A percentile compares a stretch with the other conserved stretches of the same genome.
Evolutionary conservation across 2,329 filamentous ascomycete species (phyloP).

Genomic region (Monosporascus sp.): DNA sequence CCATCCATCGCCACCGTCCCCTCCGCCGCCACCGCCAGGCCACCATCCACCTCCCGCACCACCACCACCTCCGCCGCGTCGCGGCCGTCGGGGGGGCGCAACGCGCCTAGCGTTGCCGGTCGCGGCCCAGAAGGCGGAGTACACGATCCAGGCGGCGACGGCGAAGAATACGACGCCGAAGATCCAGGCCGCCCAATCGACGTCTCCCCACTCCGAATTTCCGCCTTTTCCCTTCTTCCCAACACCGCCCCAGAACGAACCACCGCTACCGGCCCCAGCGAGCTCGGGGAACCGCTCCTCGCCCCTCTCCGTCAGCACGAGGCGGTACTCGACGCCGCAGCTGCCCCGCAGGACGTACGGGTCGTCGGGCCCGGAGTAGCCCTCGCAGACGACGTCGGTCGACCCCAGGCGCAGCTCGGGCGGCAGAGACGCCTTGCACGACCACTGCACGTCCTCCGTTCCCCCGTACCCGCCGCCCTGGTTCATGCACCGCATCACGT

Average conservation of each 20-base stretch:
- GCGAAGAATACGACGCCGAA: constrained; percentile 60
- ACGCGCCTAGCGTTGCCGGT: constrained; percentile 7
- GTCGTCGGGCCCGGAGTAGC: constrained; percentile 72
- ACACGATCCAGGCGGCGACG: constrained; percentile 58
- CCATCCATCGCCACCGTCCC: constrained; percentile 31
- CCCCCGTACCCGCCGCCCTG: constrained; percentile 71
- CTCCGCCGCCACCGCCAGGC: constrained; percentile 36
- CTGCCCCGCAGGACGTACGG: constrained; percentile 85
- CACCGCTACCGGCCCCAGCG: constrained; percentile 22
- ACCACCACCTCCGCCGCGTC: constrained; percentile 31
- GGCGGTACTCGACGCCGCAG: constrained; percentile 85
- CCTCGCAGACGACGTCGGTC: constrained; percentile 91
- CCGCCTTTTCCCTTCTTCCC: constrained; percentile 22
- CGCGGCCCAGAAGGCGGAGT: constrained; percentile 40
- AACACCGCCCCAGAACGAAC: constrained; percentile 26
- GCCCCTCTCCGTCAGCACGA: constrained; percentile 72
- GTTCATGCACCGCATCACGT: constrained; percentile 87
- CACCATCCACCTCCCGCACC: constrained; percentile 36
- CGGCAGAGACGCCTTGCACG: constrained; percentile 63
- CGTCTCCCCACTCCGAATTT: not conserved
- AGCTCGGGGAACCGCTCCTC: constrained; percentile 63
- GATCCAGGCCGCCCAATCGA: constrained; percentile 29
- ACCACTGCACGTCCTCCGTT: constrained; percentile 82
- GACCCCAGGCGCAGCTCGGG: constrained; percentile 65
- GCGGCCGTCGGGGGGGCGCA: constrained; percentile 10